Evolutionary conservation across 768 basidiomycete genomes (phyloP), one percentile per base, ranked within the genome.

Genomic region (Pluteus cervinus): DNA sequence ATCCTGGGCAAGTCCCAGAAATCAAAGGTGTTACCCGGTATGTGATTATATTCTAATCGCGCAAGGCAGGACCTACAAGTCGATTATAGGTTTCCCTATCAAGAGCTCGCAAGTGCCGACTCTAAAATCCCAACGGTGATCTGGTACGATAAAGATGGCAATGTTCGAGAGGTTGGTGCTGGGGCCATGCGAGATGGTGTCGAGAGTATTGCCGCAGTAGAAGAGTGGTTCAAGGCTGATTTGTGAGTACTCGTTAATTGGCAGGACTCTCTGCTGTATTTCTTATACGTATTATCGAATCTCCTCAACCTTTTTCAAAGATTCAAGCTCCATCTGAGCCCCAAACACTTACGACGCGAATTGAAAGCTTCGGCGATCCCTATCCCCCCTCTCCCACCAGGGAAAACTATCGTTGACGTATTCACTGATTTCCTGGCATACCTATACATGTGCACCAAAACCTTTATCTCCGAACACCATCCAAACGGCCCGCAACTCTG

Each of bases 121-220:
- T 65, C 61, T 34, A 73, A 73, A 48, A 69, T 73, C 38, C 73
- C 72, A 4, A 66, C 68, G 16, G 58, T 73, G 35, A 42, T 73
- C 8, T 75, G 65, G 45, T 74, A 74, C 39, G 65, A 69, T 39
- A 45, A 55, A 24, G 44, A 49, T 7, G 71, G 71, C 1, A 45
- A 45, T 0, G 57, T 67, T 12, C 55, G 58, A 33, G 66, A 68
- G 4, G 60, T 64, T 22, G 71, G 71, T 15, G 70, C 70, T 10
- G 71, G 72, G 48, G 63, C 71, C 1, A 51, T 59, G 16, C 55
- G 56, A 10, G 63, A 70, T 17, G 60, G 59, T 21, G 54, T 68
- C 21, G 47, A 56, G 3, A 61, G 65, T 26, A 52, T 48, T 31
- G 68, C 66, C 3, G 63, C 67, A 38, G 67, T 69, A 7, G 62